Evolutionary conservation across 441 rosid species (phyloP).

Genomic region (Eutrema salsugineum): DNA sequence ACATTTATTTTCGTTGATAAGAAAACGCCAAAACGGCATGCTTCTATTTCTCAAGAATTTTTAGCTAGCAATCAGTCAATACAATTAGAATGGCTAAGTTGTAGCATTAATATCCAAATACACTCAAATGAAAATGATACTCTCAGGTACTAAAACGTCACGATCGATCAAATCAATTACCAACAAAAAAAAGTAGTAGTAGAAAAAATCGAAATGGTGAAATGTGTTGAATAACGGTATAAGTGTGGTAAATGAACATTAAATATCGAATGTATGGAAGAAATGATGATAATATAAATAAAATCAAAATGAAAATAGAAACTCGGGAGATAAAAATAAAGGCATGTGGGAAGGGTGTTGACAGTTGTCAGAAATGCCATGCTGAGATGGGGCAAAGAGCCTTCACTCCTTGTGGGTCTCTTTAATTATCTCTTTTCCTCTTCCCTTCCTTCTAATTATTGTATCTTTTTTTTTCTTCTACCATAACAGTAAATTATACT

Average conservation of each 20-base stretch:
- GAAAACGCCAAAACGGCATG: not conserved
- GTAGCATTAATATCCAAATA: not conserved
- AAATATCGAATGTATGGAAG: conserved; percentile 18
- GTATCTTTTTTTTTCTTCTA: not conserved
- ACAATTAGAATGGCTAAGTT: not conserved
- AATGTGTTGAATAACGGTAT: not conserved
- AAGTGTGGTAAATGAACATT: not conserved
- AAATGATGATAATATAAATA: not conserved
- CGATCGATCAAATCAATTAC: not conserved
- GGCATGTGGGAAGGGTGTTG: conserved; percentile 32
- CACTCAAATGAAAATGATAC: not conserved
- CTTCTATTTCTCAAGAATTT: not conserved
- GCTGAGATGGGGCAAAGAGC: conserved; percentile 28
- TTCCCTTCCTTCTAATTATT: conserved; percentile 10
- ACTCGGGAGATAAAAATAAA: not conserved
- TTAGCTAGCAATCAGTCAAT: not conserved
- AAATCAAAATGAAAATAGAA: no score
- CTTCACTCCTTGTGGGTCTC: conserved; percentile 36
- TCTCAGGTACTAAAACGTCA: not conserved
- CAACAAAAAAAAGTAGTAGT: not conserved
- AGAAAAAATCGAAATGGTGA: not conserved
- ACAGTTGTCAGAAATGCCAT: conserved; percentile 33
- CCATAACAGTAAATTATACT: conserved; percentile 8
- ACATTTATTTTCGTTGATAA: not conserved
- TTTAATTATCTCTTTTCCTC: conserved; percentile 29